Conservation (phyloP, 2,329 filamentous ascomycete genomes). For the Botrytis cinerea region DNA sequence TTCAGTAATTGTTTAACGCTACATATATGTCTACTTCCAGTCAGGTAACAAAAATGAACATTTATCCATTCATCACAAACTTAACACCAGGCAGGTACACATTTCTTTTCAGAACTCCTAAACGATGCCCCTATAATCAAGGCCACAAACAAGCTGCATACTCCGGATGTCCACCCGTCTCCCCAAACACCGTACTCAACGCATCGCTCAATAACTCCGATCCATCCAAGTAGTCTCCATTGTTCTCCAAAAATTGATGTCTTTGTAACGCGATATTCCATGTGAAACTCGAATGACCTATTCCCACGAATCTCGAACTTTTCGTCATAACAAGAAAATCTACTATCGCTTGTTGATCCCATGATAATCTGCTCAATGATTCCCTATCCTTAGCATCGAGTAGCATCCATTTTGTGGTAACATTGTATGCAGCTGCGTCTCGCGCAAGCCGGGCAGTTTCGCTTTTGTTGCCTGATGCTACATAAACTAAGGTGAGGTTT, state of each 20-base stretch:
- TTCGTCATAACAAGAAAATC: conserved; percentile 52
- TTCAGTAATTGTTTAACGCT: background rate
- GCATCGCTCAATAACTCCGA: conserved; percentile 35
- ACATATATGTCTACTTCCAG: background rate
- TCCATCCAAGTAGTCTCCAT: conserved; percentile 30
- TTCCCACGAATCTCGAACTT: conserved; percentile 47
- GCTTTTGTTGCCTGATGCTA: conserved; percentile 46
- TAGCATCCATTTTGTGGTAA: conserved; percentile 48
- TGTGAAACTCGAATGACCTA: conserved; percentile 49
- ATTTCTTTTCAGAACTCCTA: background rate
- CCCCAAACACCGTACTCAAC: conserved; percentile 36
- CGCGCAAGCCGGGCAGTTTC: conserved; percentile 44
- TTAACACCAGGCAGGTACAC: background rate
- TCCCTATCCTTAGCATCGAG: conserved; percentile 42
- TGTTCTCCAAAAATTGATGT: conserved; percentile 28
- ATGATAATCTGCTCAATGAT: conserved; percentile 44
- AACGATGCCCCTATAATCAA: background rate
- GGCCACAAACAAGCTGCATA: conserved; percentile 38
- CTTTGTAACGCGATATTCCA: conserved; percentile 48
- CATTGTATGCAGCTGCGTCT: conserved; percentile 41
- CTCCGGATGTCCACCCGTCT: conserved; percentile 29
- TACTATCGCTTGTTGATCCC: conserved; percentile 51
- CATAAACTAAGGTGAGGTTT: conserved; percentile 43
- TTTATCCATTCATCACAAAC: background rate
- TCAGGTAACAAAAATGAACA: background rate